Conservation (phyloP, 441 rosid species). For the Arabidopsis hybrid region DNA sequence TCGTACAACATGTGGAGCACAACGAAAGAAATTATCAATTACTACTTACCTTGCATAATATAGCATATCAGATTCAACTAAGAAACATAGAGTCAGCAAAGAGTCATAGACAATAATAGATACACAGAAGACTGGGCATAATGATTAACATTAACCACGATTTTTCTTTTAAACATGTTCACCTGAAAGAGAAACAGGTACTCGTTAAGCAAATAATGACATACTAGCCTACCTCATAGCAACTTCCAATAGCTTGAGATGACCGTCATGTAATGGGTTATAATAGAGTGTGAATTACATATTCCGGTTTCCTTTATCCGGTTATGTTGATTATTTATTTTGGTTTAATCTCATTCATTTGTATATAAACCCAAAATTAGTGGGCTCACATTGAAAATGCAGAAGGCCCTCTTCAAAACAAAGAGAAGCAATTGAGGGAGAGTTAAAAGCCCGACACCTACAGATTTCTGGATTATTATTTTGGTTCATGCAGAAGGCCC, state of each 20-base stretch:
- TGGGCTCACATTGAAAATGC: no score
- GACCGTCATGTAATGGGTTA: constrained; percentile 91
- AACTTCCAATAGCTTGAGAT: constrained; percentile 87
- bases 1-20: not conserved
- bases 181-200: constrained; percentile 11
- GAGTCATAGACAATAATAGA: constrained; percentile 12
- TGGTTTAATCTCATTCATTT: no score
- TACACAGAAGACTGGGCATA: constrained; percentile 20
- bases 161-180: constrained; percentile 7
- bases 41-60: constrained; percentile 1
- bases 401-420: no score
- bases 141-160: not conserved
- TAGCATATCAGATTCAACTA: constrained; percentile 26
- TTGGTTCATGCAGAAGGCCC: no score
- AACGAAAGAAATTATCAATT: not conserved
- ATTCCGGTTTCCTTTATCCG: no score
- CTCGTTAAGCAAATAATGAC: constrained; percentile 3
- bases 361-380: no score
- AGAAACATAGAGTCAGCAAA: constrained; percentile 27
- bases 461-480: no score
- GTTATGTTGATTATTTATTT: no score
- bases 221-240: constrained; percentile 71
- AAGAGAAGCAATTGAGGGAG: no score
- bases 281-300: no score
- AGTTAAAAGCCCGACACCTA: no score